Evolutionary conservation across 257 asterid genomes (phyloP), one percentile per base, ranked within the genome.

Genomic region (Lavandula angustifolia): DNA sequence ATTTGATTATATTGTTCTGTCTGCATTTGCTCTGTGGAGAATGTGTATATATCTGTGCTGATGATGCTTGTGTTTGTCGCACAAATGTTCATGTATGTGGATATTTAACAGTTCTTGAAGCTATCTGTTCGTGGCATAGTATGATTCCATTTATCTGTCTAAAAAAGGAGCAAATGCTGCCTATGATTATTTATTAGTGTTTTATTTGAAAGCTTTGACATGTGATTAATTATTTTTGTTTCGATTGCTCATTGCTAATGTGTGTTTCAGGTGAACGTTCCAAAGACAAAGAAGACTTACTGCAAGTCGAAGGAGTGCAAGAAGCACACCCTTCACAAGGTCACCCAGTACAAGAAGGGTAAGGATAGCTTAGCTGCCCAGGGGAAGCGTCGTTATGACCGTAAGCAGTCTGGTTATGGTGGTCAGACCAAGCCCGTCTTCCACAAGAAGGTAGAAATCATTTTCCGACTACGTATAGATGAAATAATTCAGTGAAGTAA

Each of bases 371-470:
- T 85, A 4, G 94, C 95, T 35, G 95, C 73, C 22, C 90, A 85
- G 62, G 95, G 95, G 9, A 87, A 87, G 82, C 90, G 94, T 2
- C 88, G 95, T 37, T 87, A 87, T 41, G 95, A 87, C 43, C 88
- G 95, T 48, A 87, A 87, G 73, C 95, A 87, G 73, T 87, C 95
- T 0, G 95, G 95, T 33, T 87, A 87, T 76, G 95, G 95, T 71
- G 95, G 95, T 8, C 95, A 87, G 80, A 87, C 95, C 18, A 87
- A 87, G 67, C 95, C 94, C 1, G 90, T 87, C 44, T 87, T 87
- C 78, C 95, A 87, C 91, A 87, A 87, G 84, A 87, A 87, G 95
- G 95, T 87, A 44, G 9, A 41, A 14, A 51, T 44, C 3, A 7
- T 60, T 14, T 12, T 4, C 60, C 7, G 31, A 0, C 3, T 8